Percentiles rank a stretch among this genome's conserved stretches.
phyloP scores from a whole-genome alignment of 108 stramenopile genomes.

The Fistulifera pelliculosa region DNA sequence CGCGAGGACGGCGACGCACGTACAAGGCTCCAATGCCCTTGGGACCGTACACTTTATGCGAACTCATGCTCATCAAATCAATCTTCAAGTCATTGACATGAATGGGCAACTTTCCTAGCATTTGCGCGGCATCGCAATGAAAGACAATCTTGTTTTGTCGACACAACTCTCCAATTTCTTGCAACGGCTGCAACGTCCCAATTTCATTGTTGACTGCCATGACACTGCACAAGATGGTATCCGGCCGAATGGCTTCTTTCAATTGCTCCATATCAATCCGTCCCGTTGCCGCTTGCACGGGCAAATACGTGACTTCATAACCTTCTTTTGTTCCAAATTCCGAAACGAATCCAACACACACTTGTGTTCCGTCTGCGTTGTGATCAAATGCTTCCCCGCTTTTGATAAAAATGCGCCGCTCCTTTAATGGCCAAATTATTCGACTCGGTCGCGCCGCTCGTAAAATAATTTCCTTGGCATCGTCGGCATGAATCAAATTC shows the following conservation, averaged over 20 bases:
- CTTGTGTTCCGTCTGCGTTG: conserved; percentile 99
- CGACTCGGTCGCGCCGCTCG: conserved; percentile 96
- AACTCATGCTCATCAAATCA: conserved; percentile 93
- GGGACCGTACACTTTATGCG: conserved; percentile 98
- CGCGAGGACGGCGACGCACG: conserved; percentile 91
- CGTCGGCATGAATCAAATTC: conserved; percentile 73
- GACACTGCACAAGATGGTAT: conserved; percentile 90
- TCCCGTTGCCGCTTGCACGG: conserved; percentile 81
- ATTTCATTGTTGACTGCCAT: conserved; percentile 99
- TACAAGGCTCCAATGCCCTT: conserved; percentile 98
- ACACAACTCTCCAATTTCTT: conserved; percentile 94
- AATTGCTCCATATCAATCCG: conserved; percentile 88
- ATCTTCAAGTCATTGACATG: conserved; percentile 90
- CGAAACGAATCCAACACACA: conserved; percentile 98
- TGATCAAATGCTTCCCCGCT: conserved; percentile 88
- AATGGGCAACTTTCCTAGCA: conserved; percentile 96
- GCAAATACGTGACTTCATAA: conserved; percentile 95
- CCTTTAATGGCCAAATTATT: conserved; percentile 99
- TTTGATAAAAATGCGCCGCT: conserved; percentile 89
- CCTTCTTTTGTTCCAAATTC: conserved; percentile 90
- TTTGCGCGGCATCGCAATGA: conserved; percentile 98
- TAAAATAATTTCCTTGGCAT: conserved; percentile 94
- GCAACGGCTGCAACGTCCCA: conserved; percentile 92
- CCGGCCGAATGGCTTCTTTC: conserved; percentile 71
- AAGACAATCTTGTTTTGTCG: conserved; percentile 91